A percentile compares a stretch with the other conserved stretches of the same genome.
Conservation (phyloP, 345 rosid genomes). For the Hibiscus mutabilis region DNA sequence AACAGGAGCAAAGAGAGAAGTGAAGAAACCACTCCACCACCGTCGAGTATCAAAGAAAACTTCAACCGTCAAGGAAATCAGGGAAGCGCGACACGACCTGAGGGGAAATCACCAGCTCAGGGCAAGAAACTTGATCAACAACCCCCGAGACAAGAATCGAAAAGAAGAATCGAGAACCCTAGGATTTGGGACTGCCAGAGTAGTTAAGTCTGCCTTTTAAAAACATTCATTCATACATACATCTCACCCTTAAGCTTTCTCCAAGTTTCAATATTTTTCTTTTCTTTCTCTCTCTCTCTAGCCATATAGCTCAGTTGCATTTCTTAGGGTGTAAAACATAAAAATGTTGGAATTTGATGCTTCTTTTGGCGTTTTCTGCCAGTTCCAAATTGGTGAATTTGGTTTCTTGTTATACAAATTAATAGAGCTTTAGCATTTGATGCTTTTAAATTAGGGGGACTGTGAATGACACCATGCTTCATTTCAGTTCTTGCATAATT, state of each 20-base stretch:
- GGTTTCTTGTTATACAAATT: slow-evolving; percentile 20
- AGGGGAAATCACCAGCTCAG: too few relatives aligned
- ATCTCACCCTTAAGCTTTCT: slow-evolving; percentile 44
- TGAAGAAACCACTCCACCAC: too few relatives aligned
- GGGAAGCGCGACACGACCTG: too few relatives aligned
- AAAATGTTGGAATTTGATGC: slow-evolving; percentile 63
- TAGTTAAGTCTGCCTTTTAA: slow-evolving; percentile 50
- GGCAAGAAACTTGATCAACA: too few relatives aligned
- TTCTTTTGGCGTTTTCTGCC: slow-evolving; percentile 18
- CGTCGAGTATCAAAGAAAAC: too few relatives aligned
- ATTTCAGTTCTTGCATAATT: slow-evolving; percentile 42
- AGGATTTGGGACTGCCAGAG: too few relatives aligned
- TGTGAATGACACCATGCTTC: slow-evolving; percentile 27
- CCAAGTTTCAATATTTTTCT: slow-evolving; percentile 14
- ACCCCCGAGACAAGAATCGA: too few relatives aligned
- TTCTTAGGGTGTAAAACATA: slow-evolving; percentile 25
- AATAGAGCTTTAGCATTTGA: slow-evolving; percentile 51
- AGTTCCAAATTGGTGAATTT: slow-evolving; percentile 38
- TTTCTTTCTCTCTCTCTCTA: slow-evolving; percentile 16
- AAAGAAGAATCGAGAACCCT: too few relatives aligned
- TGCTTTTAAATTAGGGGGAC: slow-evolving; percentile 33
- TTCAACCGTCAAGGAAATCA: too few relatives aligned
- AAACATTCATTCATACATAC: slow-evolving; percentile 34
- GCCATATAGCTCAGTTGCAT: slow-evolving; percentile 17
- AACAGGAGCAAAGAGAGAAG: too few relatives aligned